Evolutionary conservation across 23 red algal genomes (phyloP).

Genomic region (Gracilaria gracilis): DNA sequence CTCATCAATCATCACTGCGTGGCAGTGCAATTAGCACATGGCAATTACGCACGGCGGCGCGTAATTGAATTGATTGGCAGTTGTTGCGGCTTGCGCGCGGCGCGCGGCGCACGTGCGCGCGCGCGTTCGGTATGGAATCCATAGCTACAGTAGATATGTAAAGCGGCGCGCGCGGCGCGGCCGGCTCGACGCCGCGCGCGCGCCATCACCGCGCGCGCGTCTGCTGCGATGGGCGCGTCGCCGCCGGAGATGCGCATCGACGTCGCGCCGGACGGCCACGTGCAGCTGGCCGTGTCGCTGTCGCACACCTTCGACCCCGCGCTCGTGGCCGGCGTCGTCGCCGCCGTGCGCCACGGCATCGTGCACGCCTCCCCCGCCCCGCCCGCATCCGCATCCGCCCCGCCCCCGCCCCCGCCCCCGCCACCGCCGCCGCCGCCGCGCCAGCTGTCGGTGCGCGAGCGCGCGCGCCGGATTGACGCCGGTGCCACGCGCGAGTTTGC

Average conservation of each 20-base stretch:
- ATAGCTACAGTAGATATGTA: no score
- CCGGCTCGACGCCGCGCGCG: neutral
- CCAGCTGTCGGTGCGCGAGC: neutral
- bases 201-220: neutral
- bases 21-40: no score
- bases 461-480: conserved; percentile 36
- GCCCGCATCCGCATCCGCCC: neutral
- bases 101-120: neutral
- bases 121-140: no score
- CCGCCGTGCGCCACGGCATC: conserved; percentile 61
- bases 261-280: conserved; percentile 48
- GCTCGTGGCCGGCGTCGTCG: conserved; percentile 55
- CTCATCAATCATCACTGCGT: no score
- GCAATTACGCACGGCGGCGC: neutral
- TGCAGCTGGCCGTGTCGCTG: conserved; percentile 68
- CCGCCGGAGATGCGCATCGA: conserved; percentile 65
- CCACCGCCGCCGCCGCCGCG: neutral
- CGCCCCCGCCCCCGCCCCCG: neutral
- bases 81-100: neutral
- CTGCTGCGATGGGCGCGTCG: neutral
- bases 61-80: no score
- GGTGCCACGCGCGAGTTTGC: neutral
- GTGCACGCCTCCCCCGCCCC: neutral
- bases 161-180: no score
- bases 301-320: conserved; percentile 32